Evolutionary conservation across 2,329 filamentous ascomycete species (phyloP), one percentile per base, ranked within the genome.

Genomic region (Monilinia polystroma): DNA sequence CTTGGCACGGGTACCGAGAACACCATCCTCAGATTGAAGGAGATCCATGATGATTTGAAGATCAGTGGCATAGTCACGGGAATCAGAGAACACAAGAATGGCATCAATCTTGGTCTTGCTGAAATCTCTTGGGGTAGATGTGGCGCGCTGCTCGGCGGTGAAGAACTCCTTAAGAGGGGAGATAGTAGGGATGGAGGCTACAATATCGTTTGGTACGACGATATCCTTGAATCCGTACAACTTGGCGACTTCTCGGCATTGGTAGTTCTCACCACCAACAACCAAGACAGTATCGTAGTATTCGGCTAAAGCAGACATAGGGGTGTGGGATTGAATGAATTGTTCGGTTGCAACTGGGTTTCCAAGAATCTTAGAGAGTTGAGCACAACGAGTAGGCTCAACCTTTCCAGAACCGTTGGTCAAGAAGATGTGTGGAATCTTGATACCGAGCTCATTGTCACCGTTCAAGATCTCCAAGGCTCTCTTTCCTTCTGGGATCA

Each of bases 21-120:
- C 83, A 71, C 90, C 90, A 74, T 91, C 83, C 78, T 91, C 84
- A 57, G 85, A 85, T 64, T 87, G 85, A 57, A 91, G 81, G 66
- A 91, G 82, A 75, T 92, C 89, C 79, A 91, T 86, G 77, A 91
- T 90, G 79, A 91, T 88, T 77, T 91, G 89, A 79, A 90, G 86
- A 78, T 92, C 89, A 69, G 88, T 90, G 47, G 87, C 87, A 78
- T 90, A 91, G 79, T 91, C 89, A 73, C 88, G 84, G 62, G 86
- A 88, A 79, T 91, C 88, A 68, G 87, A 89, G 80, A 90, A 91
- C 74, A 91, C 88, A 76, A 91, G 82, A 78, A 91, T 90, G 72
- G 88, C 89, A 56, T 91, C 85, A 74, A 91, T 91, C 79, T 89
- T 87, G 76, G 82, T 79, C 80, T 90, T 87, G 75, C 81, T 83